Conservation (phyloP, 495 filamentous ascomycete species). For the Penicillium subrubescens region DNA sequence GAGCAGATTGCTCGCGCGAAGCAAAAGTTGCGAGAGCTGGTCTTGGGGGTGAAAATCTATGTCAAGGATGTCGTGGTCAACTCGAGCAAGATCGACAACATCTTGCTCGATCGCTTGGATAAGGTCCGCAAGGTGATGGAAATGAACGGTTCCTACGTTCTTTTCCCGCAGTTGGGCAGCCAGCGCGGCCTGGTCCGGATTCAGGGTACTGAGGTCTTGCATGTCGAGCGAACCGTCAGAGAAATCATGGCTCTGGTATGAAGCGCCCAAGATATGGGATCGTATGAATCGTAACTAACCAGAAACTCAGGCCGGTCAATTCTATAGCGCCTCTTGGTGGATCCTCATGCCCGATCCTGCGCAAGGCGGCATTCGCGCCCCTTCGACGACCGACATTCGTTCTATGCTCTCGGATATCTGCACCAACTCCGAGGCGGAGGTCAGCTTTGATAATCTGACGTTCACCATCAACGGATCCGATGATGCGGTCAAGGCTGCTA, state of each 20-base stretch:
- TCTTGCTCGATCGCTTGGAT: slow-evolving; percentile 86
- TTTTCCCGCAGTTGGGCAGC: slow-evolving; percentile 83
- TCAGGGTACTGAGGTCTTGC: slow-evolving; percentile 87
- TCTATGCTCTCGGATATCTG: slow-evolving; percentile 94
- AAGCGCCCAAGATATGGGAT: background rate
- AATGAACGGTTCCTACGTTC: slow-evolving; percentile 89
- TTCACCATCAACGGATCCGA: slow-evolving; percentile 96
- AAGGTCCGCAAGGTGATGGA: slow-evolving; percentile 98
- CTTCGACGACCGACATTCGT: slow-evolving; percentile 74
- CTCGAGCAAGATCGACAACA: slow-evolving; percentile 87
- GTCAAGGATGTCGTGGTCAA: slow-evolving; percentile 89
- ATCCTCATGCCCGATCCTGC: slow-evolving; percentile 74
- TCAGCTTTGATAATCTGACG: slow-evolving; percentile 88
- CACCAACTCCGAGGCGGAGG: slow-evolving; percentile 91
- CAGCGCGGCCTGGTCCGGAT: slow-evolving; percentile 79
- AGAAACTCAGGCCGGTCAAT: slow-evolving; percentile 76
- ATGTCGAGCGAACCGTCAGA: slow-evolving; percentile 89
- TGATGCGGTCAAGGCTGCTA: slow-evolving; percentile 89
- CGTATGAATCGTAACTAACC: background rate
- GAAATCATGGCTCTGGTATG: slow-evolving; percentile 92
- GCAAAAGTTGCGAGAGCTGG: slow-evolving; percentile 80
- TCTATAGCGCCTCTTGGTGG: slow-evolving; percentile 97
- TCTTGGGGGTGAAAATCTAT: slow-evolving; percentile 76
- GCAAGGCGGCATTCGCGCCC: slow-evolving; percentile 61
- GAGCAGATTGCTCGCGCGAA: slow-evolving; percentile 85